Conservation (phyloP, 2,329 filamentous ascomycete species). For the Ciborinia camelliae region DNA sequence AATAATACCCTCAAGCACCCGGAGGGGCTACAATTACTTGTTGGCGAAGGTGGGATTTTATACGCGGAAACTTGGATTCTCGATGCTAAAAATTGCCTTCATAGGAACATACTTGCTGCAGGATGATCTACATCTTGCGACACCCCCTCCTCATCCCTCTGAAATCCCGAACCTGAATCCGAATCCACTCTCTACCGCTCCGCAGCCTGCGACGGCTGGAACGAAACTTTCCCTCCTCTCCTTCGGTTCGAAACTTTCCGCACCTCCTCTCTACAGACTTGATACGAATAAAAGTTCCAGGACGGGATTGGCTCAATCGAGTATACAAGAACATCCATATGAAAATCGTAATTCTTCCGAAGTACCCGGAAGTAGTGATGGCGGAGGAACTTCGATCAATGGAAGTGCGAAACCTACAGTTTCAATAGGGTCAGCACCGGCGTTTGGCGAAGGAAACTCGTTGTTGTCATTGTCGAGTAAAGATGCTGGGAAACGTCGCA, state of each 20-base stretch:
- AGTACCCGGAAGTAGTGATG: slow-evolving; percentile 55
- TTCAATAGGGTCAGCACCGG: slow-evolving; percentile 48
- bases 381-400: slow-evolving; percentile 52
- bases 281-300: slow-evolving; percentile 49
- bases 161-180: slow-evolving; percentile 83
- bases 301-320: slow-evolving; percentile 42
- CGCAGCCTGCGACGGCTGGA: slow-evolving; percentile 78
- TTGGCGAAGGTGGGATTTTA: slow-evolving; percentile 71
- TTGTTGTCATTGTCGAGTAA: slow-evolving; percentile 63
- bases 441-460: slow-evolving; percentile 84
- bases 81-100: slow-evolving; percentile 5
- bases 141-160: slow-evolving; percentile 90
- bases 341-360: slow-evolving; percentile 61
- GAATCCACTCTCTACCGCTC: slow-evolving; percentile 84
- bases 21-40: slow-evolving; percentile 81
- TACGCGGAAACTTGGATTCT: neutral
- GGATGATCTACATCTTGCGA: slow-evolving; percentile 88
- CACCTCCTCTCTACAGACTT: slow-evolving; percentile 54
- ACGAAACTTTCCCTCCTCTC: slow-evolving; percentile 75
- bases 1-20: slow-evolving; percentile 85
- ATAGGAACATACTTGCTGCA: slow-evolving; percentile 84
- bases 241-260: slow-evolving; percentile 35
- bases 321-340: slow-evolving; percentile 59
- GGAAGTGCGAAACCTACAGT: slow-evolving; percentile 37
- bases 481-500: slow-evolving; percentile 76